These are phyloP conservation scores for Stenogyne calaminthoides DNA, from an alignment of 305 asterid genomes.

Conservation along the genomic window DNA sequence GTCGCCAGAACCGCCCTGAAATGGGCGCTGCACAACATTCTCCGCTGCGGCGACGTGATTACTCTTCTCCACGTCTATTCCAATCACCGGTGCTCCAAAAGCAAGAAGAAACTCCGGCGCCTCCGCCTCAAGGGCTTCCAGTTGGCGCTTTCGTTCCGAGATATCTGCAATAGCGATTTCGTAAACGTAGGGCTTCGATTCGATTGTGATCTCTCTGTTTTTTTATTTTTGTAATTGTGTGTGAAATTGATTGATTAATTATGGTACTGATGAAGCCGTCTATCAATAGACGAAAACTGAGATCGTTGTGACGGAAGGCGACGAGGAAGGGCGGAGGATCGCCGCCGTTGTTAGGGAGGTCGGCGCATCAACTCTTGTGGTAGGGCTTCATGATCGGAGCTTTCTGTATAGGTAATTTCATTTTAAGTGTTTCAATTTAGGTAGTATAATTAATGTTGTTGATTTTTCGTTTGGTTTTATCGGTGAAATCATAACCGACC, in stretches of 20 bases:
- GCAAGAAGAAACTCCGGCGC: conserved; percentile 55
- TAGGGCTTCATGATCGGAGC: conserved; percentile 92
- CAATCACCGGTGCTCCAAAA: conserved; percentile 35
- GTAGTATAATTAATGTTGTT: not conserved
- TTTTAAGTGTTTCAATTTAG: not conserved
- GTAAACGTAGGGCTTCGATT: conserved; percentile 43
- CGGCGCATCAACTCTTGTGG: conserved; percentile 88
- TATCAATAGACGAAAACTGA: conserved; percentile 68
- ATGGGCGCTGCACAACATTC: conserved; percentile 85
- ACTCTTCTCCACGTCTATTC: conserved; percentile 82
- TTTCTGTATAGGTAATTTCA: conserved; percentile 65
- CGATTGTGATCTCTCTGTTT: not conserved
- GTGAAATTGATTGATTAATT: not conserved
- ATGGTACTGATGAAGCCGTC: conserved; percentile 26
- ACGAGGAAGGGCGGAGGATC: conserved; percentile 67
- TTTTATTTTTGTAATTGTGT: not conserved
- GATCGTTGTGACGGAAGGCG: conserved; percentile 91
- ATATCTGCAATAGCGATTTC: conserved; percentile 64
- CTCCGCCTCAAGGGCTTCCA: conserved; percentile 83
- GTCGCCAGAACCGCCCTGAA: conserved; percentile 74
- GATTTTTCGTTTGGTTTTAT: not conserved
- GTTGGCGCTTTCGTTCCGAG: conserved; percentile 80
- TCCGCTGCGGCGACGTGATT: conserved; percentile 65
- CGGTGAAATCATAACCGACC: not conserved
- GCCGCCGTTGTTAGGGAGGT: conserved; percentile 73